A percentile compares a stretch with the other conserved stretches of the same genome.
Evolutionary conservation across 331 rosid species (phyloP).

Genomic region (Acacia concinna): DNA sequence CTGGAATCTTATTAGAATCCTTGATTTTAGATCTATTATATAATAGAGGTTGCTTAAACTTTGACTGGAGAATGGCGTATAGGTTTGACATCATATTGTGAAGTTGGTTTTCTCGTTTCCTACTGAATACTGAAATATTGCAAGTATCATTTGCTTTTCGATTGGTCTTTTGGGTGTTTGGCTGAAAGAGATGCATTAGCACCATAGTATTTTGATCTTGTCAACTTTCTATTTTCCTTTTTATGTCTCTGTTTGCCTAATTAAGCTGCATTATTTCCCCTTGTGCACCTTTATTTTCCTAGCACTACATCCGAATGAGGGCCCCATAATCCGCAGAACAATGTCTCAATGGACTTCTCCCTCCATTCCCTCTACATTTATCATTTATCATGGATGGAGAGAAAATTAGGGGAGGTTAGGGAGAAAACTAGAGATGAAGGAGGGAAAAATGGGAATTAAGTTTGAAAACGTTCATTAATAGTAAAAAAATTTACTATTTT

Average conservation of each 20-base stretch:
- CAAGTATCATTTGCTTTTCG: slow-evolving; percentile 21
- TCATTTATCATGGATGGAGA: no score
- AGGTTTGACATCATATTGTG: slow-evolving; percentile 23
- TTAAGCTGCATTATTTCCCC: background rate
- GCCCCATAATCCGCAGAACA: no score
- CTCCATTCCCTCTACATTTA: no score
- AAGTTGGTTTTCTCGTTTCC: slow-evolving; percentile 15
- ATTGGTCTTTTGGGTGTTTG: slow-evolving; percentile 4
- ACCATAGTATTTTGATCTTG: background rate
- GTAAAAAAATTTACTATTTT: no score
- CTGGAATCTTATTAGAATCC: background rate
- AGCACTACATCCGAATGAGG: no score
- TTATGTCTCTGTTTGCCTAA: background rate
- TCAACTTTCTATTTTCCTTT: background rate
- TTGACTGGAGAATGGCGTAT: slow-evolving; percentile 27
- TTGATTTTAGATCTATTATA: background rate
- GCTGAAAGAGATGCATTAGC: slow-evolving; percentile 9
- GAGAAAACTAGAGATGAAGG: no score
- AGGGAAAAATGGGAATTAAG: no score
- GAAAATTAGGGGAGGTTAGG: no score
- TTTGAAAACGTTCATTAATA: no score
- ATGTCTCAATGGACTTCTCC: no score
- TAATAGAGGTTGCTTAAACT: slow-evolving; percentile 9
- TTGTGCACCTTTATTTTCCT: no score
- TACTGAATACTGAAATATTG: background rate